Conservation (phyloP, 2,329 filamentous ascomycete genomes). For the Penicillium janthinellum region DNA sequence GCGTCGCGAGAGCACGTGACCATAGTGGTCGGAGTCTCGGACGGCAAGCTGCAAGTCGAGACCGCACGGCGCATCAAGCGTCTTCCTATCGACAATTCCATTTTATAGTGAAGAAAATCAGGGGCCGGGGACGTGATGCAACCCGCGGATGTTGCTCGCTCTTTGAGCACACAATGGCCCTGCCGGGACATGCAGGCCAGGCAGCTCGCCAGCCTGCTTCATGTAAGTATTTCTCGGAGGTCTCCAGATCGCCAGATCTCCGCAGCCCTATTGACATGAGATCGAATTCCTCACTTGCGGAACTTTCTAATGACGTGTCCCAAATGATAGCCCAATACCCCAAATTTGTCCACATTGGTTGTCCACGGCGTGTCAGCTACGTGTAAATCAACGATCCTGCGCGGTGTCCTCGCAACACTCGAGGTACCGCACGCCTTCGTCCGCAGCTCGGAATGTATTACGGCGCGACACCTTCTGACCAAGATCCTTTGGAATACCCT, state of each 20-base stretch:
- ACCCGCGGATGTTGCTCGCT: conserved; percentile 35
- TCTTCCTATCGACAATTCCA: background rate
- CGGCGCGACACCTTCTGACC: conserved; percentile 48
- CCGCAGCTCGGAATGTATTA: conserved; percentile 50
- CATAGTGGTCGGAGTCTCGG: conserved; percentile 1
- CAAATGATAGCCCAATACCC: conserved; percentile 46
- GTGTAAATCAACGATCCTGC: conserved; percentile 75
- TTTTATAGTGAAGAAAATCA: background rate
- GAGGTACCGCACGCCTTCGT: conserved; percentile 49
- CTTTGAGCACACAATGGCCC: conserved; percentile 45
- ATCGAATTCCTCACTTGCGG: background rate
- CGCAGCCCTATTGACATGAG: background rate
- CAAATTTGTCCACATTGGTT: conserved; percentile 72
- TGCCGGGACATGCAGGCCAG: conserved; percentile 47
- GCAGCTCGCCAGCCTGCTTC: conserved; percentile 45
- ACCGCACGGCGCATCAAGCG: conserved; percentile 6
- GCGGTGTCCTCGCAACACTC: conserved; percentile 64
- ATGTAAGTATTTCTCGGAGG: conserved; percentile 34
- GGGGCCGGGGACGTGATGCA: conserved; percentile 28
- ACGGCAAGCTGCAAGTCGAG: conserved; percentile 5
- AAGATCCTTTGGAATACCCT: conserved; percentile 48
- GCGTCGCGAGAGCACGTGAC: conserved; percentile 27
- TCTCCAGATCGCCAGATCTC: background rate
- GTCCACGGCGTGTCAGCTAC: conserved; percentile 84
- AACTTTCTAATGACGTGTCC: background rate